phyloP scores from a whole-genome alignment of 371 early-diverging fungal species.

The Mucor indicus region DNA sequence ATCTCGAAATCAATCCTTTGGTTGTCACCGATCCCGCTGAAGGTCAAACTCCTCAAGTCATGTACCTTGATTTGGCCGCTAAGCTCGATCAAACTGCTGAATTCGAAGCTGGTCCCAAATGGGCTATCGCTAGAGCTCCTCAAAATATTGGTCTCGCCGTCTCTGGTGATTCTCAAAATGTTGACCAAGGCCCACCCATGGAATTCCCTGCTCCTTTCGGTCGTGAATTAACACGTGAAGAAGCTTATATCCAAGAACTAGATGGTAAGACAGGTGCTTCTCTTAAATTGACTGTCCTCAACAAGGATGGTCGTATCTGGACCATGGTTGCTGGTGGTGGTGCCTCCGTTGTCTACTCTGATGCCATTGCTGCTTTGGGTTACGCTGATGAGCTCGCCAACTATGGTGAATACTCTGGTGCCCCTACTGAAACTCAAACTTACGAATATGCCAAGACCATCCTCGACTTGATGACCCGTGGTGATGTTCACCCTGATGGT shows the following conservation, averaged over 20 bases:
- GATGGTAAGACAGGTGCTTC: constrained; percentile 98
- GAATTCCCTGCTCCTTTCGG: constrained; percentile 98
- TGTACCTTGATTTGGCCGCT: constrained; percentile 94
- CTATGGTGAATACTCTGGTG: constrained; percentile 99
- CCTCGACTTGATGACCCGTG: constrained; percentile 95
- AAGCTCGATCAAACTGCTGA: constrained; percentile 98
- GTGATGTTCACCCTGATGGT: constrained; percentile 77
- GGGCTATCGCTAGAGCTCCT: constrained; percentile 77
- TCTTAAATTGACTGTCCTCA: constrained; percentile 94
- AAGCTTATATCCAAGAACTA: constrained; percentile 95
- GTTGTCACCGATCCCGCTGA: constrained; percentile 81
- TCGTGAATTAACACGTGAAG: constrained; percentile 92
- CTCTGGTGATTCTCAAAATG: constrained; percentile 40
- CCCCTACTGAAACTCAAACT: constrained; percentile 96
- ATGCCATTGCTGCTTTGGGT: constrained; percentile 96
- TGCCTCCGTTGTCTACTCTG: constrained; percentile 95
- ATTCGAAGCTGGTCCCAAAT: constrained; percentile 91
- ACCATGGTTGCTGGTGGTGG: constrained; percentile 99
- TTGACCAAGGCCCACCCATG: constrained; percentile 85
- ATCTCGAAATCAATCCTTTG: constrained; percentile 98
- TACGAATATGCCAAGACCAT: constrained; percentile 98
- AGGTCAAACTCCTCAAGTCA: constrained; percentile 66
- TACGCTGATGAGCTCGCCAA: constrained; percentile 94
- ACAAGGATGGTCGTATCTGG: constrained; percentile 94
- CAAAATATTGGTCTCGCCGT: constrained; percentile 51